phyloP scores from a whole-genome alignment of 1,139 yeast species.

The Nadsonia starkeyi-henricii region DNA sequence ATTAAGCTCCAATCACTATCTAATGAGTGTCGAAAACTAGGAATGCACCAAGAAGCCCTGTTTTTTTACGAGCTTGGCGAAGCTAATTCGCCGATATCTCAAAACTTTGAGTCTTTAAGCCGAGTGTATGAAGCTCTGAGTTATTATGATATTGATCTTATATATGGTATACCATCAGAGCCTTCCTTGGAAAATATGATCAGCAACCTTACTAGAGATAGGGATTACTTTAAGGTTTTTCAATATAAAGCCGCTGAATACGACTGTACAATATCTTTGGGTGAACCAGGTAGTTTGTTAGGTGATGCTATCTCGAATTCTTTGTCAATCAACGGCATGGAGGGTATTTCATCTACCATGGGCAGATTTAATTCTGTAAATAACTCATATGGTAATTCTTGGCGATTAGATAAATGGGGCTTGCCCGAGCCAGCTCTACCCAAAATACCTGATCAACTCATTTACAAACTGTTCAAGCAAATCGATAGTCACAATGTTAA shows the following conservation, averaged over 20 bases:
- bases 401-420: constrained; percentile 68
- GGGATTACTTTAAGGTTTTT: constrained; percentile 27
- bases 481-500: constrained; percentile 20
- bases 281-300: constrained; percentile 4
- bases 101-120: constrained; percentile 3
- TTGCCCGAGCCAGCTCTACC: constrained; percentile 32
- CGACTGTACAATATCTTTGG: constrained; percentile 26
- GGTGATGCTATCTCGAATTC: constrained; percentile 23
- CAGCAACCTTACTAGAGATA: constrained; percentile 24
- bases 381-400: constrained; percentile 36
- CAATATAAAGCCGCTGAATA: constrained; percentile 42
- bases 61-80: constrained; percentile 12
- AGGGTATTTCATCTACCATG: constrained; percentile 29
- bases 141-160: constrained; percentile 40
- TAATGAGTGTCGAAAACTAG: constrained; percentile 9
- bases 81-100: constrained; percentile 4
- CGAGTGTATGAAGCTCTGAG: constrained; percentile 37
- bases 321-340: constrained; percentile 33
- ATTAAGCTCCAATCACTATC: constrained; percentile 7
- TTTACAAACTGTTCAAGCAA: constrained; percentile 36
- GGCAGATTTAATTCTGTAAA: constrained; percentile 1
- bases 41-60: constrained; percentile 8
- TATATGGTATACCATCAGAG: constrained; percentile 45
- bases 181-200: constrained; percentile 41
- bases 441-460: constrained; percentile 27